Conservation (phyloP, 768 basidiomycete species). For the Pleurotus tuber-regium region DNA sequence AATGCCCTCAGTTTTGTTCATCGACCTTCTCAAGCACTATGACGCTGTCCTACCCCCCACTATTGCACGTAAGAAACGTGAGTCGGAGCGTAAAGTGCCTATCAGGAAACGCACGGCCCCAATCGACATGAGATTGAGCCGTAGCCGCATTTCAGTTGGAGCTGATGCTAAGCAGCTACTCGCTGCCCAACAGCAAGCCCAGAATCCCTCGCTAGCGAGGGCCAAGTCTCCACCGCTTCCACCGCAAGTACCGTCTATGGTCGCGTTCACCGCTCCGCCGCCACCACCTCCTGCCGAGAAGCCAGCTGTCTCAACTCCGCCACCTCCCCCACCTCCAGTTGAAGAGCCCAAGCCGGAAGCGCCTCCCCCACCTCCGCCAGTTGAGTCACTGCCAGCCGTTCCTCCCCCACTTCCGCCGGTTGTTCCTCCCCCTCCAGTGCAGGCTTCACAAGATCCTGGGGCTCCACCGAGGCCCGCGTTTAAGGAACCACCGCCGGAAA, state of each 20-base stretch:
- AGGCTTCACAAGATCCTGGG: slow-evolving; percentile 16
- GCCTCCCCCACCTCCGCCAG: slow-evolving; percentile 20
- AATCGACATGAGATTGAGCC: slow-evolving; percentile 84
- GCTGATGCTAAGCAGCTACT: slow-evolving; percentile 70
- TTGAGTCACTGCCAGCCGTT: slow-evolving; percentile 15
- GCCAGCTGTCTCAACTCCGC: slow-evolving; percentile 6
- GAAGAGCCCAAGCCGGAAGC: slow-evolving; percentile 17
- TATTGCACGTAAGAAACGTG: slow-evolving; percentile 81
- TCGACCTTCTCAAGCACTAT: slow-evolving; percentile 81
- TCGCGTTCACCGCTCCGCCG: slow-evolving; percentile 18
- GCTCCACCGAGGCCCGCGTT: slow-evolving; percentile 42
- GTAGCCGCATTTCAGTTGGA: slow-evolving; percentile 71
- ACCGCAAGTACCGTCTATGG: slow-evolving; percentile 15
- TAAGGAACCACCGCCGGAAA: slow-evolving; percentile 63
- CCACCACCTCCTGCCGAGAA: slow-evolving; percentile 19
- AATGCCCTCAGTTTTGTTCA: slow-evolving; percentile 61
- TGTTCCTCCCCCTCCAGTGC: slow-evolving; percentile 26
- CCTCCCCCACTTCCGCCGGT: slow-evolving; percentile 22
- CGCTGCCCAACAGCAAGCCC: slow-evolving; percentile 64
- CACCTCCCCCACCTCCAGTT: slow-evolving; percentile 14
- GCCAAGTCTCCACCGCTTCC: slow-evolving; percentile 34
- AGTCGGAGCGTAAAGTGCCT: slow-evolving; percentile 83
- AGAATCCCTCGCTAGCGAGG: slow-evolving; percentile 43
- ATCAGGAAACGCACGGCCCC: slow-evolving; percentile 83
- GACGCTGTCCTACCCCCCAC: slow-evolving; percentile 73